Evolutionary conservation across 1,284 basidiomycete genomes (phyloP).

Genomic region (Spongispora temasekensis): DNA sequence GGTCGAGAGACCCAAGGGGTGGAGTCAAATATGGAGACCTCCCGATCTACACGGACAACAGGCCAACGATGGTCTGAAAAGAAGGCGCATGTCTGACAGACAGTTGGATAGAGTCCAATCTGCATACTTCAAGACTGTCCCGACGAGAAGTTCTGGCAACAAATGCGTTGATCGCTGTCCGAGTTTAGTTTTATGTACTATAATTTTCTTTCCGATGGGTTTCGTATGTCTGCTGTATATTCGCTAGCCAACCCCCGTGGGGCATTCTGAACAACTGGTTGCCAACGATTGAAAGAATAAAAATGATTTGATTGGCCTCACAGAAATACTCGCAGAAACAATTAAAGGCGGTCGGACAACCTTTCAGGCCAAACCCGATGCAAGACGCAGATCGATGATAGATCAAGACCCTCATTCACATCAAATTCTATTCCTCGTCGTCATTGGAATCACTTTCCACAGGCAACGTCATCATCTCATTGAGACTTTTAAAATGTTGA

Average conservation of each 20-base stretch:
- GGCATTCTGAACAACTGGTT: not conserved
- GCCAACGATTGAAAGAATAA: not conserved
- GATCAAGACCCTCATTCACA: constrained; percentile 11
- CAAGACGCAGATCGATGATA: too few relatives aligned
- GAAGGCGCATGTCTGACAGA: not conserved
- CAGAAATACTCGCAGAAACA: too few relatives aligned
- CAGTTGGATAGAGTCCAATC: constrained; percentile 10
- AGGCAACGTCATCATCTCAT: constrained; percentile 62
- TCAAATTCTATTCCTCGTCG: constrained; percentile 10
- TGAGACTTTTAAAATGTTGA: constrained; percentile 50
- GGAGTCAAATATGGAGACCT: constrained; percentile 31
- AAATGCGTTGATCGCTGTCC: constrained; percentile 25
- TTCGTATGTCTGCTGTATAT: too few relatives aligned
- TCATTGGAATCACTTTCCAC: constrained; percentile 19
- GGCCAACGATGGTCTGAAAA: constrained; percentile 13
- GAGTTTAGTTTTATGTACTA: constrained; percentile 5
- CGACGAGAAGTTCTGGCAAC: not conserved
- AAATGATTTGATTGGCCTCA: too few relatives aligned
- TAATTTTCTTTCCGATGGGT: not conserved
- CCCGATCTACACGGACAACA: constrained; percentile 38
- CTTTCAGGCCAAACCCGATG: too few relatives aligned
- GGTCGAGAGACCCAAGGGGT: constrained; percentile 20
- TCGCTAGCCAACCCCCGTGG: too few relatives aligned
- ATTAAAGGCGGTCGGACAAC: too few relatives aligned
- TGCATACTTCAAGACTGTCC: not conserved